phyloP scores from a whole-genome alignment of 1,284 basidiomycete species.

The Tilletia setariae region DNA sequence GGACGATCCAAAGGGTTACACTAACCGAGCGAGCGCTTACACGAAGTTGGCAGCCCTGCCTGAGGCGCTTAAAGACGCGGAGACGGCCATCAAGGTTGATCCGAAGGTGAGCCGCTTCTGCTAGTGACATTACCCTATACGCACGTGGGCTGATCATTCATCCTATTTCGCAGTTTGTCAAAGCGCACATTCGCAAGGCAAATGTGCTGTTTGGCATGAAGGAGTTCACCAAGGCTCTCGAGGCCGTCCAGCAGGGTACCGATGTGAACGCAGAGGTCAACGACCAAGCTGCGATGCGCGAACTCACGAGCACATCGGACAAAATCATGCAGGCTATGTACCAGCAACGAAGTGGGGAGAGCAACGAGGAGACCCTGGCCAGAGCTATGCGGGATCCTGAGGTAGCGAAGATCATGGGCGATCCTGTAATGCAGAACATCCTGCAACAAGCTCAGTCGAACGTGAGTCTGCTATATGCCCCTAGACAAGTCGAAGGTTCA shows the following conservation, averaged over 20 bases:
- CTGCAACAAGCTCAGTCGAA: constrained; percentile 81
- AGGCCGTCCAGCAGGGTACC: constrained; percentile 42
- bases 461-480: background rate
- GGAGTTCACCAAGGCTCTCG: constrained; percentile 71
- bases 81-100: constrained; percentile 89
- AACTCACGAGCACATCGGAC: constrained; percentile 37
- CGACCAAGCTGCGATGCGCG: constrained; percentile 27
- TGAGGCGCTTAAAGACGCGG: constrained; percentile 92
- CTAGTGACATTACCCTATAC: constrained; percentile 28
- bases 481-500: too few species aligned
- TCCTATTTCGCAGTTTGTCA: constrained; percentile 55
- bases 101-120: constrained; percentile 60
- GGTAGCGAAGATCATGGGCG: constrained; percentile 68
- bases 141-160: background rate
- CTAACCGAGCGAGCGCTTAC: constrained; percentile 94
- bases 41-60: constrained; percentile 89
- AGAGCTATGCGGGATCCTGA: constrained; percentile 97
- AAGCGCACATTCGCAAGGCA: constrained; percentile 92
- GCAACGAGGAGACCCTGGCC: constrained; percentile 85
- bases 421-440: constrained; percentile 63
- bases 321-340: constrained; percentile 70
- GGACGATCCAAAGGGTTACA: constrained; percentile 83
- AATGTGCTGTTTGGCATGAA: constrained; percentile 85
- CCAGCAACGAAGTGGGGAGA: constrained; percentile 77
- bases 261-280: constrained; percentile 32